Base-by-base conservation (phyloP, 2,329 filamentous ascomycete species). In the Orbilia ellipsospora region DNA sequence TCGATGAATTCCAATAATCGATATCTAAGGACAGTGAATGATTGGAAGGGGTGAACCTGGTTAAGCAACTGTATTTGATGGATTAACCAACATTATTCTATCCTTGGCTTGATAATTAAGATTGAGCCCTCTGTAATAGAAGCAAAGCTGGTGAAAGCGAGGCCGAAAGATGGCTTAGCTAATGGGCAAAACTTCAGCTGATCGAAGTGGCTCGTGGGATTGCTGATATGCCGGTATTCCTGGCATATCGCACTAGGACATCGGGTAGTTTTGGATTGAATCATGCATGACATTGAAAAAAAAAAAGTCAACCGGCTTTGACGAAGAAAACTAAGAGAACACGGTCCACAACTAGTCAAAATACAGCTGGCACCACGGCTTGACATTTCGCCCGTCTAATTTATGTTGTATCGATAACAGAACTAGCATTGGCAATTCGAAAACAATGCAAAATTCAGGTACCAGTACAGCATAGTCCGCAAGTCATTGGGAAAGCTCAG, bases 181-280 rank as follows among this genome's bases (percentile, higher is more conserved):
- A 52, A 20, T 20, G 45, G 45, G 18, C 45, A 31, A 52, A 56
- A 28, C 44, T 62, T 69, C 65, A 69, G 65, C 65, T 69, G 65
- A 68, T 68, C 55, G 55, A 10, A 36, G 64, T 61, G 64, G 56
- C 64, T 68, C 64, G 56, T 68, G 64, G 65, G 26, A 40, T 20
- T 16, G 26, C 51, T 55, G 51, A 12, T 55, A 40, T 52, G 48
- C 40, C 45, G 54, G 40, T n/a, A 59, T 40, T 55, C 48, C 52
- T 67, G 54, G 63, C 54, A 55, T 52, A 55, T 52, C 54, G 51
- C 55, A 60, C 40, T 60, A 60, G 44, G 44, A 48, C 16, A n/a
- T 48, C 44, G 44, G 44, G 31, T 23, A 57, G 54, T 40, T 57
- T 15, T 28, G 4, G 16, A 52, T 40, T 16, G 61, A 48, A 65